Base-by-base conservation (phyloP, 805 yeast species). In the Starmerella floris region DNA sequence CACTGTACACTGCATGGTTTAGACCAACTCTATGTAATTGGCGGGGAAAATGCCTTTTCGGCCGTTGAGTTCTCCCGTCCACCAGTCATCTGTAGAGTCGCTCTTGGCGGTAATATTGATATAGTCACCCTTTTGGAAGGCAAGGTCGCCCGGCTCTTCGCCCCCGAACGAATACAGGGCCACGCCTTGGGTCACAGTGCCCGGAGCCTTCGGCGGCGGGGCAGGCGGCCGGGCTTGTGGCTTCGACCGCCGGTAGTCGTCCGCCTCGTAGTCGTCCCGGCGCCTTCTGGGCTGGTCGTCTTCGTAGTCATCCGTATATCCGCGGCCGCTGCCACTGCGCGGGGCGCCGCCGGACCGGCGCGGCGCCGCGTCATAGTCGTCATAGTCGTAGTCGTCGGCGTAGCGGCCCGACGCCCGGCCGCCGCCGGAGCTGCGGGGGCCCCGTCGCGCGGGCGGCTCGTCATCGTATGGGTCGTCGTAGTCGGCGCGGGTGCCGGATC, bases 21-120 rank as follows among this genome's bases (percentile, higher is more conserved):
- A 79, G 41, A 76, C 73, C 54, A 87, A 62, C 58, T 87, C 94
- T 34, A 88, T 96, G 58, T 88, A 88, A 60, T 88, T 88, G 2
- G 98, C 98, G 9, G 98, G 98, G 72, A 88, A 88, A 20, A 87
- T 87, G 34, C 98, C 98, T 54, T 83, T 83, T 48, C 64, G 64
- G 11, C 93, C 88, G 52, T 81, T 82, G 42, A 76, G 66, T 58
- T 81, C 76, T 23, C 98, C 98, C 0, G 95, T 84, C 98, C 98
- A 91, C 98, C 98, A 91, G 60, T 91, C 97, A 60, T 91, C 94
- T 39, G 77, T 74, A 13, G 95, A 79, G 8, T 81, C 87, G 9
- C 91, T 77, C 62, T 82, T 83, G 61, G 85, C 83, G 43, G 83
- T 65, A 51, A 91, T 81, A 34, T 83, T 79, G 52, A 91, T 83